A percentile compares a stretch with the other conserved stretches of the same genome.
These are phyloP conservation scores for Luffa acutangula DNA, from an alignment of 306 rosid species.

Conservation along the genomic window DNA sequence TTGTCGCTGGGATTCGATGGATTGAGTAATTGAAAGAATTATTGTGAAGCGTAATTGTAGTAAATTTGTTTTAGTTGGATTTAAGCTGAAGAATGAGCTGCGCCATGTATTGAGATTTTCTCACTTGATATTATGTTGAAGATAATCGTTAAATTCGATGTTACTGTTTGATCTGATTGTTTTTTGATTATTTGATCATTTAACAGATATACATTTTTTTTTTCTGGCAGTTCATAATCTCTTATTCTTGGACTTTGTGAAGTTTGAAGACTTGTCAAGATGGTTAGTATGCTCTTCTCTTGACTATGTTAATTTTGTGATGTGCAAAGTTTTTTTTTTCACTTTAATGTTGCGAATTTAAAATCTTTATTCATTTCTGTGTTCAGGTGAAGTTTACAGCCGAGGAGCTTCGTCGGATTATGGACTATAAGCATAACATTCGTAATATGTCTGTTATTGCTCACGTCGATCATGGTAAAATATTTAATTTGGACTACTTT, in stretches of 20 bases:
- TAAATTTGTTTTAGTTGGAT: neutral
- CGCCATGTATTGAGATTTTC: neutral
- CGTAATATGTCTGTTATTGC: constrained; percentile 97
- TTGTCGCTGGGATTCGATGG: neutral
- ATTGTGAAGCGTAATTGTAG: neutral
- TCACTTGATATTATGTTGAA: neutral
- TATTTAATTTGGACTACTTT: neutral
- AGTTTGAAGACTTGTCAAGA: neutral
- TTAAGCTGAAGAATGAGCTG: neutral
- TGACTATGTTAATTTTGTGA: neutral
- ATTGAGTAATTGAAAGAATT: neutral
- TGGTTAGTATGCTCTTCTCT: neutral
- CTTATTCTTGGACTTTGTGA: neutral
- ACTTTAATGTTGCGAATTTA: constrained; percentile 8
- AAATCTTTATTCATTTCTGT: neutral
- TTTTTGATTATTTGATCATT: neutral
- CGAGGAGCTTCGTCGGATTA: constrained; percentile 74
- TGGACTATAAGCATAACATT: constrained; percentile 77
- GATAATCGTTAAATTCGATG: neutral
- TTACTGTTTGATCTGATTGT: neutral
- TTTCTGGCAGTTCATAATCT: neutral
- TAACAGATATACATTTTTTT: neutral
- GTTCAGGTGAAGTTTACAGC: constrained; percentile 94
- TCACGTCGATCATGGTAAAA: constrained; percentile 74
- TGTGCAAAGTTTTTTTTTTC: constrained; percentile 11